Evolutionary conservation across 257 asterid species (phyloP).

Genomic region (Ilex aquifolium): DNA sequence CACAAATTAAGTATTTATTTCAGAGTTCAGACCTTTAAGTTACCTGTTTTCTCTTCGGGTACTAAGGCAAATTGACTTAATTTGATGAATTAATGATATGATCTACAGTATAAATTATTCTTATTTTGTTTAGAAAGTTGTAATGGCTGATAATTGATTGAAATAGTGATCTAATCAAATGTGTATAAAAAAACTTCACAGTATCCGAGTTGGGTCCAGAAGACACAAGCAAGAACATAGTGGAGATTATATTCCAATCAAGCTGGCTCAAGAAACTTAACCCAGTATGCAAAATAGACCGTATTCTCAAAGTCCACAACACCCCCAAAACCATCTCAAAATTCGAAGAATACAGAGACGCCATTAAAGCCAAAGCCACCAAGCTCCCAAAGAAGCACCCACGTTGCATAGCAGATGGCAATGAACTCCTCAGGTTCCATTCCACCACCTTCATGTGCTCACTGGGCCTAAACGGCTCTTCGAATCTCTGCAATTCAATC

Average conservation of each 20-base stretch:
- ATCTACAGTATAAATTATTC: too few species aligned
- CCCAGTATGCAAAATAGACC: constrained; percentile 76
- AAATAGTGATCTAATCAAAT: too few species aligned
- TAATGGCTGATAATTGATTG: too few species aligned
- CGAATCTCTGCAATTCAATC: constrained; percentile 69
- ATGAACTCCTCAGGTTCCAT: constrained; percentile 81
- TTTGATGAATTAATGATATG: too few species aligned
- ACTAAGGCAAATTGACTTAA: too few species aligned
- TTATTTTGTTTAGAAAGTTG: too few species aligned
- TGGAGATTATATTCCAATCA: constrained; percentile 90
- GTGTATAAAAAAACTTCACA: constrained; percentile 7
- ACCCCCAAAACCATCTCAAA: constrained; percentile 68
- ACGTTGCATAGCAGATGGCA: constrained; percentile 88
- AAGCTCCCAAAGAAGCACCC: constrained; percentile 69
- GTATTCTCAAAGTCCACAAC: constrained; percentile 71
- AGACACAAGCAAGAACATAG: constrained; percentile 91
- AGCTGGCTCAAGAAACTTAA: constrained; percentile 76
- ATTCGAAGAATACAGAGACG: constrained; percentile 79
- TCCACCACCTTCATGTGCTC: constrained; percentile 76
- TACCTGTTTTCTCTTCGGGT: too few species aligned
- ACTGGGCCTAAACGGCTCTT: constrained; percentile 74
- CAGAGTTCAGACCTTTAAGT: too few species aligned
- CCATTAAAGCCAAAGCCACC: constrained; percentile 66
- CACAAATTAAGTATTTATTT: too few species aligned
- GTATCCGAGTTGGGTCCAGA: constrained; percentile 77